phyloP scores from a whole-genome alignment of 1,284 basidiomycete genomes.

The Stygiomarasmius scandens region DNA sequence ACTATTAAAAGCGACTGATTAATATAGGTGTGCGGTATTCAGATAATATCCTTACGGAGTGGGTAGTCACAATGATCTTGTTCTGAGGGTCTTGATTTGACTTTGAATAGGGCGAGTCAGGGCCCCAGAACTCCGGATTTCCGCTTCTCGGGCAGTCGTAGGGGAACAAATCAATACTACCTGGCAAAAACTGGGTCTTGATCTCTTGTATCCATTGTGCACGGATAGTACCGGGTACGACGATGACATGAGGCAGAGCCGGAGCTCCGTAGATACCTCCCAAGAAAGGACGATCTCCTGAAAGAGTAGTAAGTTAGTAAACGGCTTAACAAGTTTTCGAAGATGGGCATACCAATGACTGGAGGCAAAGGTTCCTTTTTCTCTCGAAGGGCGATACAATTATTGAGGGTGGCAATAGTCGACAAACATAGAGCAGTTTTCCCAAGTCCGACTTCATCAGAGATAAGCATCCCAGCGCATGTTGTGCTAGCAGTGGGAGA shows the following conservation, averaged over 20 bases:
- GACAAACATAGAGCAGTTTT: slow-evolving; percentile 3
- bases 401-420: slow-evolving; percentile 3
- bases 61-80: slow-evolving; percentile 27
- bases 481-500: neutral
- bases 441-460: slow-evolving; percentile 11
- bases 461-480: slow-evolving; percentile 23
- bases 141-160: slow-evolving; percentile 18
- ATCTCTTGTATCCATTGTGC: slow-evolving; percentile 29
- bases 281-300: neutral
- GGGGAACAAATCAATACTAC: slow-evolving; percentile 26
- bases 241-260: slow-evolving; percentile 25
- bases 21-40: neutral
- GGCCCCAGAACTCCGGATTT: slow-evolving; percentile 25
- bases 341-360: neutral
- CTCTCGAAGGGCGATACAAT: neutral
- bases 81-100: slow-evolving; percentile 22
- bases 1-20: slow-evolving; percentile 10
- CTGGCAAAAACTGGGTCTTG: slow-evolving; percentile 17
- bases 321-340: slow-evolving; percentile 5
- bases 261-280: neutral
- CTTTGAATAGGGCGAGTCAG: slow-evolving; percentile 17
- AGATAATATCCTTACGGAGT: slow-evolving; percentile 17
- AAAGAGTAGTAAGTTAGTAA: neutral
- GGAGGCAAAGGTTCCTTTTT: neutral
- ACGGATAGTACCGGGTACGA: slow-evolving; percentile 29